Base-by-base conservation (phyloP, 2,329 filamentous ascomycete genomes). In the Paecilomyces niveus region DNA sequence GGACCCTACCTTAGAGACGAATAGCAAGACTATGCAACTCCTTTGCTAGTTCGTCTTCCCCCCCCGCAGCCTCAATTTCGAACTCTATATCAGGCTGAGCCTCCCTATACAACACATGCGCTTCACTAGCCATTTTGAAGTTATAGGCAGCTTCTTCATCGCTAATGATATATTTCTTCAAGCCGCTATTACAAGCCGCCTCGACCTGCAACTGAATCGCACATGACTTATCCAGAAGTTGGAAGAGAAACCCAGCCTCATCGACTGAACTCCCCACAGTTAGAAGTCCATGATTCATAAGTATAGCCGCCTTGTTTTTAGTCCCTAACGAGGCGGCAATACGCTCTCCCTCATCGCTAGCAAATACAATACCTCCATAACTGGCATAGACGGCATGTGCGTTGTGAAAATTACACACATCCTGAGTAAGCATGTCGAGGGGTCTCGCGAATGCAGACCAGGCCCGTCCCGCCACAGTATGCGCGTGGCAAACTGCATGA, bases 261-360 rank as follows among this genome's bases (percentile, higher is more conserved):
- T 90, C 87, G 1, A 90, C 87, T 0, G 87, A 89, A 10, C 71
- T 65, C 8, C 88, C 87, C 0, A 89, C 86, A 0, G 85, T 88
- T 51, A 90, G 71, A 32, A 90, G 74, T 0, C 87, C 87, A 70
- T 90, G 87, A 68, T 89, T 90, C 63, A 85, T 76, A 53, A 89
- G 72, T 33, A 89, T 84, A 61, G 83, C 79, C 1, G 81, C 86
- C 68, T 81, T 81, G 15, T 78, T 87, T 35, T 59, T 32, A 13
- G 32, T 9, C 0, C 86, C 86, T 1, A 90, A 75, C 2, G 85
- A 81, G 9, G 73, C 74, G 3, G 86, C 86, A 61, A 90, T 83
- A 50, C 80, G 78, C 66, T 80, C 72, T 0, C 86, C 87, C 67
- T 89, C 87, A 56, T 81, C 81, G 15, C 78, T 77, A 2, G 73